These are phyloP conservation scores for Anethum foeniculum DNA, from an alignment of 140 eudicot species.

Conservation along the genomic window DNA sequence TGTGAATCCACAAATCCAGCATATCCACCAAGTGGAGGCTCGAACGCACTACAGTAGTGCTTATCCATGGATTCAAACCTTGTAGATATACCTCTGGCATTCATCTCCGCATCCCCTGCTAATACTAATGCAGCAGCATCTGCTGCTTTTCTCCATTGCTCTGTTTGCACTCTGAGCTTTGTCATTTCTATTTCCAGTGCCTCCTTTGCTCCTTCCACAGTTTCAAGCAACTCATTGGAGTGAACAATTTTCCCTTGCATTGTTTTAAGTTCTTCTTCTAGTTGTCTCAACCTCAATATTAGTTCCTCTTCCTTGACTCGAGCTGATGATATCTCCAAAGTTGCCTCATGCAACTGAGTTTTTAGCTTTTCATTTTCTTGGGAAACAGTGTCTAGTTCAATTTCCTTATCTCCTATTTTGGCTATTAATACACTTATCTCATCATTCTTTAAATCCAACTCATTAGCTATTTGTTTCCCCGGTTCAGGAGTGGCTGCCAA, in stretches of 20 bases:
- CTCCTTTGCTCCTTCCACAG: slow-evolving; percentile 47
- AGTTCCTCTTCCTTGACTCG: slow-evolving; percentile 37
- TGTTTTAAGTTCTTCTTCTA: slow-evolving; percentile 39
- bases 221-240: slow-evolving; percentile 43
- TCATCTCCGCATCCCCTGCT: slow-evolving; percentile 57
- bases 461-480: slow-evolving; percentile 27
- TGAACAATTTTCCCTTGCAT: slow-evolving; percentile 29
- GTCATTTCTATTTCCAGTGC: slow-evolving; percentile 67
- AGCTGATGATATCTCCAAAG: slow-evolving; percentile 20
- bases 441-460: slow-evolving; percentile 33
- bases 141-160: slow-evolving; percentile 98
- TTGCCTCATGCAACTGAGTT: slow-evolving; percentile 35
- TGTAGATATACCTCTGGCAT: slow-evolving; percentile 47
- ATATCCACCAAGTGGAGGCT: slow-evolving; percentile 32
- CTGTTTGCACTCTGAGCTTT: slow-evolving; percentile 75
- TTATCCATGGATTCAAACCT: slow-evolving; percentile 58
- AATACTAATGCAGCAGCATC: slow-evolving; percentile 80
- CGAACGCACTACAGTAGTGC: slow-evolving; percentile 36
- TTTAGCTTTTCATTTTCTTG: slow-evolving; percentile 50
- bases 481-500: slow-evolving; percentile 12
- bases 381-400: slow-evolving; percentile 20
- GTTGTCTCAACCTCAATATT: slow-evolving; percentile 23
- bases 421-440: slow-evolving; percentile 36
- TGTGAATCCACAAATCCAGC: slow-evolving; percentile 59
- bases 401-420: slow-evolving; percentile 43